Base-by-base conservation (phyloP, 805 yeast species). In the Spathaspora gorwiae region DNA sequence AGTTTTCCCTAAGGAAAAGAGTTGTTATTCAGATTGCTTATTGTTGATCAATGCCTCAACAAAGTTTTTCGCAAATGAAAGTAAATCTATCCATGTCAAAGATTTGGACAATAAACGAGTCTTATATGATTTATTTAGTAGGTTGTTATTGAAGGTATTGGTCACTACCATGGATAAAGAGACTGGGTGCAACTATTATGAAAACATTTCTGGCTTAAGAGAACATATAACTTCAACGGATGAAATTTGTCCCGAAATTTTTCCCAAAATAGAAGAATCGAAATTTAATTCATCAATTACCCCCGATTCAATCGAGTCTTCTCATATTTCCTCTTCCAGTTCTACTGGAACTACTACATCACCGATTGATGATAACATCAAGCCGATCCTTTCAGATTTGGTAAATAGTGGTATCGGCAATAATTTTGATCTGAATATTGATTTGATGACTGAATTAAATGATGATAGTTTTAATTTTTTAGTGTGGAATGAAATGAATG, bases 71-170 rank as follows among this genome's bases (percentile, higher is more conserved):
- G 36, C 47, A 9, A 35, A 31, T 12, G 24, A 27, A 15, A 10
- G 15, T 29, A n/a, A 37, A 36, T 39, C 11, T 19, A 24, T 32
- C 15, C 15, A 13, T 35, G 27, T 37, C 24, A 12, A 38, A 24
- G 32, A 19, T n/a, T 44, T 37, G 33, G 56, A 53, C 37, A 47
- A 46, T 15, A 56, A 56, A 35, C 13, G 40, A 2, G 40, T 40
- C 9, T 35, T 48, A 6, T 41, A 42, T 31, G 60, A 57, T 42
- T 35, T 60, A 13, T 32, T 62, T 5, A 47, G 57, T 4, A 49
- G 69, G 19, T 49, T 64, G 7, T 39, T 64, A 12, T 51, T 65
- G 43, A 47, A 56, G 34, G 46, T 62, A 0, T 47, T 64, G 34
- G 42, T 62, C 13, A 50, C 48, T 13, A 50, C 54, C 5, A 42